These are phyloP conservation scores for Chrysoporthe austroafricana DNA, from an alignment of 2,329 filamentous ascomycete species.

Conservation along the genomic window DNA sequence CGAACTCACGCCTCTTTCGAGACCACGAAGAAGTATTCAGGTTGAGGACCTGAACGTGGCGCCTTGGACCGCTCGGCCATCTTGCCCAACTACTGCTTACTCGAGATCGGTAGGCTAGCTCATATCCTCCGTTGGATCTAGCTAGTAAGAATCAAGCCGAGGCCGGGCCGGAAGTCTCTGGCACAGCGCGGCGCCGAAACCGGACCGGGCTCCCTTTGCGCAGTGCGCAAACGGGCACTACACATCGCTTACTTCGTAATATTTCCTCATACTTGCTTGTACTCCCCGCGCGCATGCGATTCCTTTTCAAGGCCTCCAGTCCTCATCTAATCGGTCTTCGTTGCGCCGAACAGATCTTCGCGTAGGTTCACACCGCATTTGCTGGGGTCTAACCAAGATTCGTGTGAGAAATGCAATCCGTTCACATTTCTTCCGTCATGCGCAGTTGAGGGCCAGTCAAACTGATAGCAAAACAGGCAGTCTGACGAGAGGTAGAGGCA, in stretches of 20 bases:
- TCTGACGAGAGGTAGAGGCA: background rate
- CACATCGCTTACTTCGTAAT: background rate
- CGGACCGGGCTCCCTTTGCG: background rate
- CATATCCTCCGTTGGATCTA: background rate
- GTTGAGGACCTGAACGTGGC: constrained; percentile 12
- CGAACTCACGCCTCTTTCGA: constrained; percentile 16
- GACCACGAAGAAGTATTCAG: constrained; percentile 8
- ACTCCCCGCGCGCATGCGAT: background rate
- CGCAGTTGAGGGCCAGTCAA: background rate
- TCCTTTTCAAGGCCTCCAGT: background rate
- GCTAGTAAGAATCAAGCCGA: background rate
- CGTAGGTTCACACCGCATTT: no score
- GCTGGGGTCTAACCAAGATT: background rate
- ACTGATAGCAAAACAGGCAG: background rate
- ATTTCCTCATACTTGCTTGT: background rate
- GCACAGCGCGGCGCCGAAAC: background rate
- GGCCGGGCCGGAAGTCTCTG: background rate
- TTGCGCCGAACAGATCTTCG: background rate
- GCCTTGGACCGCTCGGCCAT: constrained; percentile 16
- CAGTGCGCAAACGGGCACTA: background rate
- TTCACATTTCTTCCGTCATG: background rate
- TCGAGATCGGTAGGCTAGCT: no score
- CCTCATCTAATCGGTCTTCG: background rate
- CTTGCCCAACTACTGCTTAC: background rate
- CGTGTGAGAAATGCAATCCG: background rate